These are phyloP conservation scores for Fusarium chuoi DNA, from an alignment of 2,329 filamentous ascomycete species.

Conservation along the genomic window DNA sequence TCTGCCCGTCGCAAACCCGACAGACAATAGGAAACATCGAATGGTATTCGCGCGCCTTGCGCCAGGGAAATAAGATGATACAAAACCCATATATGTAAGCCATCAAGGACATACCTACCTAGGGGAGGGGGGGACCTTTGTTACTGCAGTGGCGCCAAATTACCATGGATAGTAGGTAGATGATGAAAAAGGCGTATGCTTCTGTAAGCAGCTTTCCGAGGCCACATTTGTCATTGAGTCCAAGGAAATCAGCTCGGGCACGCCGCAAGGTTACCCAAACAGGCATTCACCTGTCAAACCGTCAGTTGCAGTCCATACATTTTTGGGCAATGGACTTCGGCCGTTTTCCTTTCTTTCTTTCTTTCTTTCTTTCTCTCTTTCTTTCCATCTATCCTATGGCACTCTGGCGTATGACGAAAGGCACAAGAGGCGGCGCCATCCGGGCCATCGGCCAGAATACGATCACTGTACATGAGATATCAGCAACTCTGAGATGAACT, in stretches of 20 bases:
- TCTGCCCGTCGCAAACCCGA: slow-evolving; percentile 34
- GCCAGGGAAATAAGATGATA: neutral
- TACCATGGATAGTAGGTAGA: neutral
- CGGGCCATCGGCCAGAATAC: slow-evolving; percentile 17
- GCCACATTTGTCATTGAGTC: slow-evolving; percentile 30
- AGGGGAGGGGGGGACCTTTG: slow-evolving; percentile 17
- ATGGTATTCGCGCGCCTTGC: slow-evolving; percentile 20
- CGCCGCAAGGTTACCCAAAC: slow-evolving; percentile 1
- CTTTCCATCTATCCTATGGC: neutral
- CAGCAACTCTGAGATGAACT: neutral
- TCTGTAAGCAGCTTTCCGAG: slow-evolving; percentile 14
- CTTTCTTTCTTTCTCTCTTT: neutral
- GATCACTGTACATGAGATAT: neutral
- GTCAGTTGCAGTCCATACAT: slow-evolving; percentile 1
- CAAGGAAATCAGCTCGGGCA: neutral
- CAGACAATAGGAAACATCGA: neutral
- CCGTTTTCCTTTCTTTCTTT: slow-evolving; percentile 2
- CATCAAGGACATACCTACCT: neutral
- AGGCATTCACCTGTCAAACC: slow-evolving; percentile 6
- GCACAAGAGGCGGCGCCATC: slow-evolving; percentile 9
- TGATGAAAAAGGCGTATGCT: neutral
- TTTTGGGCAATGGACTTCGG: neutral
- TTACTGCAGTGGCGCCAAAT: neutral
- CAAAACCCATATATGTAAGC: neutral
- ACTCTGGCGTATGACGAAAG: slow-evolving; percentile 21